Conservation (phyloP, 1,139 yeast species). For the Zygosaccharomyces sapae region DNA sequence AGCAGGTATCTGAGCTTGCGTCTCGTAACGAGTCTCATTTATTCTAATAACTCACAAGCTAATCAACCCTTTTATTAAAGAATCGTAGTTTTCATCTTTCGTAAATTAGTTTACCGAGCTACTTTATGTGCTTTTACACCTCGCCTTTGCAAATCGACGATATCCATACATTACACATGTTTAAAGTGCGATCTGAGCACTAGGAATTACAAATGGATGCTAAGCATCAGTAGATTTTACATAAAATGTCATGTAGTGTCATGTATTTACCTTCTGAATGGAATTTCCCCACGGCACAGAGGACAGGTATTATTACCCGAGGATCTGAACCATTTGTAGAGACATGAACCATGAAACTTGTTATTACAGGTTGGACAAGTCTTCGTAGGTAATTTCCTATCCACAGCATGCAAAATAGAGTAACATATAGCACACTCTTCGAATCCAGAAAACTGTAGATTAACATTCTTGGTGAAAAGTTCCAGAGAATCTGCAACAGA, state of each 20-base stretch:
- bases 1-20: conserved; percentile 23
- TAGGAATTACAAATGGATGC: too few relatives aligned
- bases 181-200: too few relatives aligned
- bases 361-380: conserved; percentile 86
- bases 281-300: conserved; percentile 76
- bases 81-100: too few relatives aligned
- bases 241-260: conserved; percentile 24
- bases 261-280: conserved; percentile 40
- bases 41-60: not conserved
- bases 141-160: too few relatives aligned
- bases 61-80: not conserved
- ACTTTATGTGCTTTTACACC: too few relatives aligned
- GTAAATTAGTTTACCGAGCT: too few relatives aligned
- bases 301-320: conserved; percentile 93
- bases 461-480: conserved; percentile 73
- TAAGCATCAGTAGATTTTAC: not conserved
- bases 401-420: conserved; percentile 78
- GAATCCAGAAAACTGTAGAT: conserved; percentile 81
- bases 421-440: conserved; percentile 98
- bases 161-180: too few relatives aligned
- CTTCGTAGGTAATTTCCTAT: conserved; percentile 85
- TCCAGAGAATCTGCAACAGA: conserved; percentile 79
- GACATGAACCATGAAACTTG: conserved; percentile 94
- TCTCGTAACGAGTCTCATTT: conserved; percentile 23
- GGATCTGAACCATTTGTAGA: conserved; percentile 95